Evolutionary conservation across 495 filamentous ascomycete species (phyloP), one percentile per base, ranked within the genome.

Genomic region (Cryomyces minteri): DNA sequence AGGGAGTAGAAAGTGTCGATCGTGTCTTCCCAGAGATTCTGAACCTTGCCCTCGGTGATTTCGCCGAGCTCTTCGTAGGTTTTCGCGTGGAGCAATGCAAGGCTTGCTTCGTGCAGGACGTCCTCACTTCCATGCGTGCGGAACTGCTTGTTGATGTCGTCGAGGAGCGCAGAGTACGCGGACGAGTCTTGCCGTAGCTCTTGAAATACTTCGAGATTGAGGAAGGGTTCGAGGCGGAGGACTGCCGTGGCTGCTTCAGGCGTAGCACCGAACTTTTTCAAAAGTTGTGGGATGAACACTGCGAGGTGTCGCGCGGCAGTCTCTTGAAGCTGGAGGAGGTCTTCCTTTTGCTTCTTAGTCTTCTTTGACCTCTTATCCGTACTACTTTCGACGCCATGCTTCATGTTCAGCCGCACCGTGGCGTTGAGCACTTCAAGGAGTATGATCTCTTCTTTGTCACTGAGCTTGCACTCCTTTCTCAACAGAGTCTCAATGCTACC

Each of bases 141-240:
- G 61, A 96, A 96, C 55, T 96, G 90, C 48, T 80, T 82, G 51
- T 83, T 85, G 54, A 96, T 88, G 51, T 96, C 88, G 50, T 93
- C 90, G 1, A 98, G 67, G 18, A 96, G 63, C 10, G 84, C 74
- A 0, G 72, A 72, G 59, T 92, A 93, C 0, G 80, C 80, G 0
- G 82, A 77, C 1, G 82, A 77, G 53, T 88, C 82, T 58, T 93
- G 84, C 18, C 87, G 80, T 9, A 96, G 66, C 54, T 93, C 84
- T 55, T 90, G 79, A 58, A 94, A 90, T 25, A 90, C 75, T 42
- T 85, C 80, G 3, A 95, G 70, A 52, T 94, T 82, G 12, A 98
- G 74, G 18, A 80, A 72, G 56, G 86, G 83, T 54, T 88, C 84
- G n/a, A 98, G 67, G 6, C 85, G 77, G 12, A 98, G 64, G 32